These are phyloP conservation scores for Plasmodium cynomolgi DNA, from an alignment of 169 alveolate genomes.

Conservation along the genomic window DNA sequence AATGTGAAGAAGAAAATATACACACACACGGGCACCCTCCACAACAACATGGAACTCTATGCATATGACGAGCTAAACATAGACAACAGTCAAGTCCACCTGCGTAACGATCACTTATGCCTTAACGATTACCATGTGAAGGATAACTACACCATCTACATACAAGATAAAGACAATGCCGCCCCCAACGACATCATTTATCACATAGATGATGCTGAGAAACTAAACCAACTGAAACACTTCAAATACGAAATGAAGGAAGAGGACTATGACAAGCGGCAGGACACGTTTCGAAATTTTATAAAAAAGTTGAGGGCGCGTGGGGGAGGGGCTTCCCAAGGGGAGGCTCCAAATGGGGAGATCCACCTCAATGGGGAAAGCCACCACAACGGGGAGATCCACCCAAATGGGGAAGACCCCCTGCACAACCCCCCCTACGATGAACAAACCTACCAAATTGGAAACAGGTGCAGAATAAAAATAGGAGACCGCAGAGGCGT, in stretches of 20 bases:
- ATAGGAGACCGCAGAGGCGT: slow-evolving; percentile 76
- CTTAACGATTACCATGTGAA: slow-evolving; percentile 73
- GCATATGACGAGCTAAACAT: slow-evolving; percentile 75
- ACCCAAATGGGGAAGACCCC: neutral
- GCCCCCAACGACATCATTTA: slow-evolving; percentile 5
- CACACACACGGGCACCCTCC: slow-evolving; percentile 76
- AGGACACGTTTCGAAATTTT: slow-evolving; percentile 86
- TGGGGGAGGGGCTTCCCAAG: neutral
- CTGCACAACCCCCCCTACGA: slow-evolving; percentile 14
- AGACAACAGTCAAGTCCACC: slow-evolving; percentile 55
- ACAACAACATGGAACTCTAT: slow-evolving; percentile 70
- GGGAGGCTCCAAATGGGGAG: neutral
- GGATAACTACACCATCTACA: slow-evolving; percentile 75
- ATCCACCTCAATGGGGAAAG: neutral
- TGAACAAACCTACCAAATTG: slow-evolving; percentile 65
- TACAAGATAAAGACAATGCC: slow-evolving; percentile 26
- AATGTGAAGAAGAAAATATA: slow-evolving; percentile 79
- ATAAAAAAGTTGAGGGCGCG: slow-evolving; percentile 75
- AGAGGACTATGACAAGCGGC: slow-evolving; percentile 90
- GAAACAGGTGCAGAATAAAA: slow-evolving; percentile 71
- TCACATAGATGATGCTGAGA: slow-evolving; percentile 48
- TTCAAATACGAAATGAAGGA: slow-evolving; percentile 89
- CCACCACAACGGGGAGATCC: neutral
- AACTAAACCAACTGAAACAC: slow-evolving; percentile 43
- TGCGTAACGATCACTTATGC: slow-evolving; percentile 53